Percentiles rank a stretch among this genome's conserved stretches.
Evolutionary conservation across 139 green algal genomes (phyloP).

Genomic region (Coelastrella sp.): DNA sequence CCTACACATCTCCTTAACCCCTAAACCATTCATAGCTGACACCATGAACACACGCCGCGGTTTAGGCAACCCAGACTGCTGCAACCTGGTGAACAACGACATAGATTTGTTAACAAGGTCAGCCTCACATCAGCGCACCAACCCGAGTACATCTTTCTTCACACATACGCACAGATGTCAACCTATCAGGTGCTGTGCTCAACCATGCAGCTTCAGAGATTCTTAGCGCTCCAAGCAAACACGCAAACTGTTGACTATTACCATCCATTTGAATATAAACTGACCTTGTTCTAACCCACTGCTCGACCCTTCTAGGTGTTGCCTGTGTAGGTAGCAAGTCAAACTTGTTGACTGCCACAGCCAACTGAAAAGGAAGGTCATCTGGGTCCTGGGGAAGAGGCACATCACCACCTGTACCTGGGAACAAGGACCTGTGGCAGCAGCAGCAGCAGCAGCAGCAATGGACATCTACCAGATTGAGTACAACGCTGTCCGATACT

Average conservation of each 20-base stretch:
- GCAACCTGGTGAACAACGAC: conserved; percentile 25
- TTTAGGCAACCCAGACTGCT: conserved; percentile 63
- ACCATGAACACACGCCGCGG: conserved; percentile 65
- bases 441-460: background rate
- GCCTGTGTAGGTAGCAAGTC: conserved; percentile 85
- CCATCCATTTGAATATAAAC: background rate
- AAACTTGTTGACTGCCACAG: conserved; percentile 95
- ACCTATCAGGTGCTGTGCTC: too few species aligned
- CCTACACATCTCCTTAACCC: conserved; percentile 63
- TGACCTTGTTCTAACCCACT: conserved; percentile 73
- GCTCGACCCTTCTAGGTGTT: conserved; percentile 49
- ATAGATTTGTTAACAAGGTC: background rate
- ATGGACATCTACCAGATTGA: too few species aligned
- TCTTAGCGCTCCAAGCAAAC: too few species aligned
- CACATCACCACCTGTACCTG: background rate
- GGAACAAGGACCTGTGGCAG: conserved; percentile 28
- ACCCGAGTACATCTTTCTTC: too few species aligned
- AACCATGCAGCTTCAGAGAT: too few species aligned
- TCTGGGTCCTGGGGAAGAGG: background rate
- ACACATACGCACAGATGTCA: too few species aligned
- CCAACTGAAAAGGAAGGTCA: conserved; percentile 63
- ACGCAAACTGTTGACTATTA: too few species aligned
- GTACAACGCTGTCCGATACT: background rate
- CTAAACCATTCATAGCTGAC: conserved; percentile 55
- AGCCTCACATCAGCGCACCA: too few species aligned